phyloP scores from a whole-genome alignment of 2,329 filamentous ascomycete genomes.

The Arthrobotrys musiformis region DNA sequence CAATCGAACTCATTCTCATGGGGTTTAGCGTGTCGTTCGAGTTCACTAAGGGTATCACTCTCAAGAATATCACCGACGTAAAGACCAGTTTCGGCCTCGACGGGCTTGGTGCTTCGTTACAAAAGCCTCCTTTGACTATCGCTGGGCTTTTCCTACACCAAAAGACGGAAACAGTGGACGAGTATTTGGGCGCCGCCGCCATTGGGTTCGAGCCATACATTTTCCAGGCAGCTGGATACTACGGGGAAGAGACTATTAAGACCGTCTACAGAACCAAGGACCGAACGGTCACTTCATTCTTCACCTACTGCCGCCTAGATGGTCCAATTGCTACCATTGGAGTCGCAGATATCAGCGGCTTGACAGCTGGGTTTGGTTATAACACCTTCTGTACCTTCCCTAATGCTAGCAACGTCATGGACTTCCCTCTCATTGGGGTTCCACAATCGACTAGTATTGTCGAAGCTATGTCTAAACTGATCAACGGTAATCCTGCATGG shows the following conservation, averaged over 20 bases:
- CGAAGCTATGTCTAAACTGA: constrained; percentile 61
- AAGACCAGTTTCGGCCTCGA: constrained; percentile 57
- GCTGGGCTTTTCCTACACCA: constrained; percentile 62
- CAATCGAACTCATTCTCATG: constrained; percentile 61
- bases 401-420: constrained; percentile 38
- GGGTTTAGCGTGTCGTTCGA: constrained; percentile 61
- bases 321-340: constrained; percentile 63
- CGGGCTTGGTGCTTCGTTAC: constrained; percentile 61
- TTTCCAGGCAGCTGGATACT: constrained; percentile 64
- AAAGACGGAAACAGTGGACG: constrained; percentile 58
- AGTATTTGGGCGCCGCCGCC: constrained; percentile 63
- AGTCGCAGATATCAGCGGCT: constrained; percentile 62
- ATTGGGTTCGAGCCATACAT: constrained; percentile 62
- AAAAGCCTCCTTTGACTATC: constrained; percentile 62
- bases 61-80: constrained; percentile 54
- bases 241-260: constrained; percentile 59
- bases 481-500: constrained; percentile 57
- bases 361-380: constrained; percentile 64
- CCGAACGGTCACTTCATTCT: constrained; percentile 58
- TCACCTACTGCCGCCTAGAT: constrained; percentile 63
- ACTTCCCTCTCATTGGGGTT: constrained; percentile 59
- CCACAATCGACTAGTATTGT: constrained; percentile 59
- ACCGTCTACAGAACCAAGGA: constrained; percentile 26
- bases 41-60: constrained; percentile 45
- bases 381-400: constrained; percentile 59